A percentile compares a stretch with the other conserved stretches of the same genome.
Conservation (phyloP, 495 filamentous ascomycete species). For the Immersiella caudata region DNA sequence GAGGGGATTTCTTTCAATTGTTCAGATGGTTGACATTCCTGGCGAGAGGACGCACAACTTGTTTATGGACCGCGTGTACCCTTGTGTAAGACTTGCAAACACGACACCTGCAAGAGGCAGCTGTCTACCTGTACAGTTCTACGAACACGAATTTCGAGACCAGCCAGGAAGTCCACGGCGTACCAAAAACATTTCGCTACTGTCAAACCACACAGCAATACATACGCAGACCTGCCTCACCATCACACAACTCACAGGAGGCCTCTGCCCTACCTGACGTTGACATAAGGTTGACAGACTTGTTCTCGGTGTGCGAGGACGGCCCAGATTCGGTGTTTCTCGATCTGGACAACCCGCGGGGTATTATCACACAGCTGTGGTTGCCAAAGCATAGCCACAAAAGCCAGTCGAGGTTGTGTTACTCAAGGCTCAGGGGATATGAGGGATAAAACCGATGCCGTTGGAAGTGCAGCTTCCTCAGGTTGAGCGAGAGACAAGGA, state of each 20-base stretch:
- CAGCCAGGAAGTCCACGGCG: too few species aligned
- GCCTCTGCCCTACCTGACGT: not conserved
- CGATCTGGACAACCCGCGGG: conserved; percentile 8
- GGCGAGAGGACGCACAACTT: too few species aligned
- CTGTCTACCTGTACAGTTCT: too few species aligned
- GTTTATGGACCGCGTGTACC: too few species aligned
- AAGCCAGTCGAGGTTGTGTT: not conserved
- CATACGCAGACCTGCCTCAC: not conserved
- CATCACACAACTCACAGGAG: not conserved
- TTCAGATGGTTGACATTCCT: too few species aligned
- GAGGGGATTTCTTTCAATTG: too few species aligned
- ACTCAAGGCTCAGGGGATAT: not conserved
- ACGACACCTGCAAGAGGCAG: too few species aligned
- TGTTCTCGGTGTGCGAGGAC: conserved; percentile 5
- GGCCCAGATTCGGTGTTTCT: conserved; percentile 13
- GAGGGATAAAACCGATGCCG: not conserved
- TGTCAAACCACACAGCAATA: not conserved
- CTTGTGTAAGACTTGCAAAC: too few species aligned
- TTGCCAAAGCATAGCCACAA: conserved; percentile 4
- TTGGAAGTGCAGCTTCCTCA: not conserved
- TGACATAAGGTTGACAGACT: not conserved
- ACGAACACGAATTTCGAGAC: too few species aligned
- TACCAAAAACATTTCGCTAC: not conserved
- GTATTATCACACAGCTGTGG: not conserved
- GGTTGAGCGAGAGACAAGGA: not conserved